Conservation (phyloP, 345 rosid species). For the Syzygium oleosum region DNA sequence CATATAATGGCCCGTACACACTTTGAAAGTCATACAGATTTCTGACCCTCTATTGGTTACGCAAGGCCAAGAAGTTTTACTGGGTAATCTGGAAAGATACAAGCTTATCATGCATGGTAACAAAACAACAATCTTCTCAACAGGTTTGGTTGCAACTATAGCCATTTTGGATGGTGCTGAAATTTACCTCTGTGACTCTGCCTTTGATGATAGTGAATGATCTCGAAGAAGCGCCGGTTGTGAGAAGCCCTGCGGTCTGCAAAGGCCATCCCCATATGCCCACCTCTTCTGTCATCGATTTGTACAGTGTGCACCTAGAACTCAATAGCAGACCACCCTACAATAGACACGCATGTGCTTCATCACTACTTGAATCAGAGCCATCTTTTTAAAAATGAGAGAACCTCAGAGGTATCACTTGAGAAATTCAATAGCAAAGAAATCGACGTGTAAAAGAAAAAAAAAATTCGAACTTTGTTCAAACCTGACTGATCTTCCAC, state of each 20-base stretch:
- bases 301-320: constrained; percentile 60
- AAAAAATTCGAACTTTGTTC: neutral
- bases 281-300: constrained; percentile 70
- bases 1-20: neutral
- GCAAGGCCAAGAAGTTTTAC: neutral
- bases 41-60: neutral
- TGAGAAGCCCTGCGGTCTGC: constrained; percentile 68
- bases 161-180: neutral
- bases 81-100: neutral
- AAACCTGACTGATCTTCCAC: constrained; percentile 72
- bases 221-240: constrained; percentile 40
- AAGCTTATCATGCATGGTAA: neutral
- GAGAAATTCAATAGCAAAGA: neutral
- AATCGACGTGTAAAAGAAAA: neutral
- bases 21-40: neutral
- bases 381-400: neutral
- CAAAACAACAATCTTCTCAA: neutral
- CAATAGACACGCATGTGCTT: neutral
- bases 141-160: neutral
- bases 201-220: constrained; percentile 63
- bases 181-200: constrained; percentile 64
- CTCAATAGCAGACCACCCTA: constrained; percentile 52
- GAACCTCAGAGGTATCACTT: neutral
- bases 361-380: neutral
- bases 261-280: constrained; percentile 97